Percentiles rank a stretch among this genome's conserved stretches.
Evolutionary conservation across 1,284 basidiomycete species (phyloP).

Genomic region (Ceratobasidium papillatum): DNA sequence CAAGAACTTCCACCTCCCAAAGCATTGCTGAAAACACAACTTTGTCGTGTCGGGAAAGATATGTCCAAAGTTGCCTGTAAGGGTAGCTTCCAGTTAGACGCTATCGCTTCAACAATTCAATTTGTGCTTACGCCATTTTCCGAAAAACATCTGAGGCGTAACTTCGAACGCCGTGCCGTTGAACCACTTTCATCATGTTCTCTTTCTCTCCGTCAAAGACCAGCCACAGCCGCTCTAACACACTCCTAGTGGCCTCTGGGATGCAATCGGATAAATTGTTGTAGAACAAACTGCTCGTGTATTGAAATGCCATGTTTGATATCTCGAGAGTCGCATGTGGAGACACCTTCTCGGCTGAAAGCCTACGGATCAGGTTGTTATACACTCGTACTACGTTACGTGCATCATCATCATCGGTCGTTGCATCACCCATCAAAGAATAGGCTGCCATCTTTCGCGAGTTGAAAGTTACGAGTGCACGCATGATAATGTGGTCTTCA

Average conservation of each 20-base stretch:
- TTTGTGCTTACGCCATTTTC: too few species aligned
- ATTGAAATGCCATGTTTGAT: neutral
- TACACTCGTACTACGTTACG: neutral
- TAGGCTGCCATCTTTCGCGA: neutral
- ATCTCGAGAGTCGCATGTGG: neutral
- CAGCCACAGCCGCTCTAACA: neutral
- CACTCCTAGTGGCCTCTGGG: neutral
- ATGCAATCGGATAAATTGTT: neutral
- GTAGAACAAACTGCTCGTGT: neutral
- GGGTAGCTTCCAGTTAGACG: too few species aligned
- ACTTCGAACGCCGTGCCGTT: too few species aligned
- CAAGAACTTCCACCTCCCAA: too few species aligned
- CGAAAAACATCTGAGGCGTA: too few species aligned
- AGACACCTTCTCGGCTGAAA: neutral
- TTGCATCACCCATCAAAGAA: neutral
- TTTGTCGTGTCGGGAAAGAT: too few species aligned
- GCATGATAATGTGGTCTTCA: neutral
- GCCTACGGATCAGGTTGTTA: neutral
- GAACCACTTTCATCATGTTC: too few species aligned
- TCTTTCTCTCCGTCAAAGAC: constrained; percentile 12
- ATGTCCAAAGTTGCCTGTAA: too few species aligned
- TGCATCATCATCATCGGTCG: neutral
- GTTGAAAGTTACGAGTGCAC: neutral
- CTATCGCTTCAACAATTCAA: too few species aligned
- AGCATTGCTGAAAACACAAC: too few species aligned